These are phyloP conservation scores for Entomortierella beljakovae DNA, from an alignment of 192 early-diverging fungal species.

Conservation along the genomic window DNA sequence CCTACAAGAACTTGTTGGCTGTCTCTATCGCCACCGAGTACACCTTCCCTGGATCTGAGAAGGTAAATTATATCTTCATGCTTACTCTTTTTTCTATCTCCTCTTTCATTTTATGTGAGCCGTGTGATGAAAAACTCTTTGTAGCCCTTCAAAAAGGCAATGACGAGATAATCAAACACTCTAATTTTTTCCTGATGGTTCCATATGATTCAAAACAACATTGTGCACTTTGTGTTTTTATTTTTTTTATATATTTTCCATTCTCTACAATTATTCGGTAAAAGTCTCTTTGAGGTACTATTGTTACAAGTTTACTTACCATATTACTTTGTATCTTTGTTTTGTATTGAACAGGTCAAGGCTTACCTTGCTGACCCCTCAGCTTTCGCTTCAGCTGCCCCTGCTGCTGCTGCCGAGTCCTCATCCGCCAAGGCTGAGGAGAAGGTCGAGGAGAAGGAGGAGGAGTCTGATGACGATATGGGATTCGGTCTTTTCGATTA, in stretches of 20 bases:
- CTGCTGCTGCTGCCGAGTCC: slow-evolving; percentile 74
- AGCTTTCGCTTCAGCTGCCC: slow-evolving; percentile 87
- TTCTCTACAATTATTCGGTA: neutral
- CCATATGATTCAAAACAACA: neutral
- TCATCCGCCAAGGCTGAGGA: slow-evolving; percentile 66
- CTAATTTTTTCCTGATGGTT: slow-evolving; percentile 82
- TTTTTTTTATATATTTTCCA: slow-evolving; percentile 5
- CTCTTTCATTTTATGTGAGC: slow-evolving; percentile 20
- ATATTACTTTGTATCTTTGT: neutral
- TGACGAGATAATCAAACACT: slow-evolving; percentile 69
- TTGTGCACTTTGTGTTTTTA: slow-evolving; percentile 3
- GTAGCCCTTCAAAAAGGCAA: slow-evolving; percentile 49
- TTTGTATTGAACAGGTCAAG: slow-evolving; percentile 76
- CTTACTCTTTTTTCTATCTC: slow-evolving; percentile 11
- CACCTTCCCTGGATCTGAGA: slow-evolving; percentile 90
- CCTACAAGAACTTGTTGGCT: slow-evolving; percentile 97
- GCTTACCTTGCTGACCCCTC: slow-evolving; percentile 93
- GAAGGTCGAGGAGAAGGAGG: slow-evolving; percentile 81
- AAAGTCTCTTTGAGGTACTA: neutral
- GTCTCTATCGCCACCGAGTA: slow-evolving; percentile 92
- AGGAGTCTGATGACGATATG: slow-evolving; percentile 91
- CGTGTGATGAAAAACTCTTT: slow-evolving; percentile 60
- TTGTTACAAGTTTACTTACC: slow-evolving; percentile 9
- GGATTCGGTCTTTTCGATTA: slow-evolving; percentile 94
- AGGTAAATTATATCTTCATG: slow-evolving; percentile 56